Evolutionary conservation across 495 filamentous ascomycete genomes (phyloP), one percentile per base, ranked within the genome.

Genomic region (Diplogelasinospora grovesii): DNA sequence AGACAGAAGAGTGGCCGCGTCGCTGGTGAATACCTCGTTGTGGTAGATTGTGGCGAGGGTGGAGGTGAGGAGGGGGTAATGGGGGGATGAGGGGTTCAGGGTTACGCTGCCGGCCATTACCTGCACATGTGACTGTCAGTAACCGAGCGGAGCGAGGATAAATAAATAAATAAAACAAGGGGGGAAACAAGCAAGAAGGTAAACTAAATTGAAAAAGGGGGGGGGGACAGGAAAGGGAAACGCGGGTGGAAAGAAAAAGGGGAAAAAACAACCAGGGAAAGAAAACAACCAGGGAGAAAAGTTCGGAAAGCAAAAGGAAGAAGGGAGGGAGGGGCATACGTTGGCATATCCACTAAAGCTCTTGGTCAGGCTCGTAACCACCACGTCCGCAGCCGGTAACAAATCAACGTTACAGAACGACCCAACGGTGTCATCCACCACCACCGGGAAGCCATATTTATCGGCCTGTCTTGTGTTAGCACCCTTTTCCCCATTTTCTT

Each of bases 391-490:
- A 0, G 50, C 50, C 10, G 51, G 44, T 16, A 63, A 36, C 14
- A 71, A 49, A 42, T 73, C 64, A 16, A 73, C 49, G 41, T 78
- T 78, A 43, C 57, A 61, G n/a, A 66, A 69, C 4, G 60, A 69
- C 2, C 61, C 69, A 19, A 72, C 48, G 0, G 71, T 76, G 8
- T 77, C 73, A 50, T 77, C 74, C 8, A 64, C 45, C 1, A 73
- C 63, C 1, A 74, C 28, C 21, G 64, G 41, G 50, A 75, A 68
- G n/a, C 46, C 48, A 48, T 69, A 64, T 36, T 64, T 58, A 30
- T 69, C 53, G 1, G 73, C 59, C 59, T 63, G 24, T 28, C 24
- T n/a, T 15, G 2, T 1, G 16, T 27, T 4, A 26, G 15, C 18
- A 15, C 7, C 23, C 22, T 19, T 8, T 30, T 20, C 8, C 25